Base-by-base conservation (phyloP, 202 grass and related monocot species). In the Brachypodium distachyon region DNA sequence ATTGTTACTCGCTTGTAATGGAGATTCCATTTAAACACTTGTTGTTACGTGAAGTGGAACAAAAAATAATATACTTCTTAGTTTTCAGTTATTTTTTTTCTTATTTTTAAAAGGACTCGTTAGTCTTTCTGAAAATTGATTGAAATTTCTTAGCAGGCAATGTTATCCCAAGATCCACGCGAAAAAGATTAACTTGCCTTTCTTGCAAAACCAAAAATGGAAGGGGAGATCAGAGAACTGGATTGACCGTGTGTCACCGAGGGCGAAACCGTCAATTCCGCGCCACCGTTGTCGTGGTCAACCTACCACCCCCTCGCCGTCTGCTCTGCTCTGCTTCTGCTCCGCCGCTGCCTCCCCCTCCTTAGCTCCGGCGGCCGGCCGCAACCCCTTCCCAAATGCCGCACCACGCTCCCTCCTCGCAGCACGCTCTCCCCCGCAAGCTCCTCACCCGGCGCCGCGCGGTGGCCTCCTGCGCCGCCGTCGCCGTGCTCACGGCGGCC, bases 401-500 rank as follows among this genome's bases (percentile, higher is more conserved):
- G 43, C 67, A 39, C 36, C 71, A 36, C 56, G 6, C 49, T 1
- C 2, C 42, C 41, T 36, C 40, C 17, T 3, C 17, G 18, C 38
- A 41, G 10, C 21, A 38, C 25, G 38, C 57, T 51, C 49, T 27
- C 5, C 59, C 47, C 17, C 68, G 38, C 48, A 82, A 31, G 48
- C 23, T 88, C 65, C 80, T 87, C 63, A 23, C 52, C 8, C 70
- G 78, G 42, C 63, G 50, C 68, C 72, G 73, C 68, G 47, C 12
- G 6, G 77, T 78, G 9, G 29, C 9, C 41, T 57, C 52, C 73
- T 82, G 79, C 81, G 67, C 82, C 12, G 63, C 70, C 36, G 62
- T 83, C 38, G 49, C 85, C 26, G 58, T 67, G 34, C 43, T 93
- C 64, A 40, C 77, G 27, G 72, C 82, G 14, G 70, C 82, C 23